Conservation (phyloP, 768 basidiomycete genomes). For the Leccinum subtestaceum region DNA sequence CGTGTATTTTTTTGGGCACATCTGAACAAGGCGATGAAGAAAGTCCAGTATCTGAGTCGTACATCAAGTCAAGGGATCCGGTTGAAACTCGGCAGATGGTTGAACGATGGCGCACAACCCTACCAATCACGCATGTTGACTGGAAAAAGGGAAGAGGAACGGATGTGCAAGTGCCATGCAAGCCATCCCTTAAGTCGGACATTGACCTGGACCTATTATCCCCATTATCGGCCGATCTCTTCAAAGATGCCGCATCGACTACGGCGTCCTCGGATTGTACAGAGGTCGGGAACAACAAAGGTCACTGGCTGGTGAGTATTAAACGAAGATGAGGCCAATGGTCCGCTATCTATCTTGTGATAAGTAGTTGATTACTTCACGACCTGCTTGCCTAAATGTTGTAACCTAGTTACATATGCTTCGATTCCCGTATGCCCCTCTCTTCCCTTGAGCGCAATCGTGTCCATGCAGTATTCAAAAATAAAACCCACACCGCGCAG, state of each 20-base stretch:
- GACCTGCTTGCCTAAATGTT: not conserved
- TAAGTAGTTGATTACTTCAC: not conserved
- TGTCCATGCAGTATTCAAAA: constrained; percentile 59
- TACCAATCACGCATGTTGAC: constrained; percentile 15
- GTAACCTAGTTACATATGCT: not conserved
- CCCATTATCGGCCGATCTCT: constrained; percentile 22
- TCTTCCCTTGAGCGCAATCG: constrained; percentile 48
- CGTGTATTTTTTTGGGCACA: constrained; percentile 7
- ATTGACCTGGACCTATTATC: constrained; percentile 11
- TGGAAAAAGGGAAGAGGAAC: constrained; percentile 15
- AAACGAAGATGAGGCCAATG: constrained; percentile 13
- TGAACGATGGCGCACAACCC: constrained; percentile 31
- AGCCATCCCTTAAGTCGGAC: constrained; percentile 5
- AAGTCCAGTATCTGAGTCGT: constrained; percentile 9
- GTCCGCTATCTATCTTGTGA: not conserved
- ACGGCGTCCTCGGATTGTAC: constrained; percentile 32
- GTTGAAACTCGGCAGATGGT: constrained; percentile 29
- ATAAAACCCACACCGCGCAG: constrained; percentile 57
- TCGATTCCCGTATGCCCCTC: constrained; percentile 13
- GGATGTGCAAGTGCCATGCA: constrained; percentile 6
- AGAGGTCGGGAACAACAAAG: constrained; percentile 29
- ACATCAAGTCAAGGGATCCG: constrained; percentile 23
- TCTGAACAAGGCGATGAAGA: constrained; percentile 25
- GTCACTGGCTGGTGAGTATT: constrained; percentile 33
- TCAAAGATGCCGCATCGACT: constrained; percentile 26